Evolutionary conservation across 2,329 filamentous ascomycete species (phyloP).

Genomic region (Trichoderma semiorbis): DNA sequence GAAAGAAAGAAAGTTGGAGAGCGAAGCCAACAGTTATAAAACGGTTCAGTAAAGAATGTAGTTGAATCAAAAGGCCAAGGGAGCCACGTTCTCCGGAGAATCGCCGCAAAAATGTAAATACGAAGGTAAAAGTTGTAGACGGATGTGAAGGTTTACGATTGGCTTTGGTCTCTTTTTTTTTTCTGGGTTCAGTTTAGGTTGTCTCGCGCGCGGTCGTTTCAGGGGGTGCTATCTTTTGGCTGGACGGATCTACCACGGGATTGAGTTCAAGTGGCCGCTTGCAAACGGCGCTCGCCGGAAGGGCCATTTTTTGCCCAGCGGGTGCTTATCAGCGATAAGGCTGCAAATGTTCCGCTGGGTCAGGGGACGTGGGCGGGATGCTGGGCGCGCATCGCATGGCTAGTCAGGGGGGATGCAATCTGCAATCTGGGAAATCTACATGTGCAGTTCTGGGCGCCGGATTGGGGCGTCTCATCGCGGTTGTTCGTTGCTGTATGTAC

Average conservation of each 20-base stretch:
- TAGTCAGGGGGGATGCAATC: background rate
- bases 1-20: background rate
- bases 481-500: background rate
- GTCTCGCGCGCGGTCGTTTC: background rate
- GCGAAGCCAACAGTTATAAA: background rate
- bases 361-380: background rate
- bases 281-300: background rate
- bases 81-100: background rate
- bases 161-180: background rate
- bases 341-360: background rate
- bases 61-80: background rate
- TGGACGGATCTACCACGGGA: background rate
- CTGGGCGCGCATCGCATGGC: background rate
- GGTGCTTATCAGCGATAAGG: conserved; percentile 7
- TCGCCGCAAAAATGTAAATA: background rate
- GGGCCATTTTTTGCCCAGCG: background rate
- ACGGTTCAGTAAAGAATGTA: background rate
- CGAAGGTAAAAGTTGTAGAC: background rate
- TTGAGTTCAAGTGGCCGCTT: background rate
- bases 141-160: background rate
- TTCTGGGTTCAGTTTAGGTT: background rate
- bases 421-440: background rate
- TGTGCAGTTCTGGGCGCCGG: background rate
- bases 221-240: background rate
- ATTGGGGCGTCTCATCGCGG: background rate